Percentiles rank a stretch among this genome's conserved stretches.
phyloP scores from a whole-genome alignment of 1,284 basidiomycete genomes.

The Pholiota adiposa region DNA sequence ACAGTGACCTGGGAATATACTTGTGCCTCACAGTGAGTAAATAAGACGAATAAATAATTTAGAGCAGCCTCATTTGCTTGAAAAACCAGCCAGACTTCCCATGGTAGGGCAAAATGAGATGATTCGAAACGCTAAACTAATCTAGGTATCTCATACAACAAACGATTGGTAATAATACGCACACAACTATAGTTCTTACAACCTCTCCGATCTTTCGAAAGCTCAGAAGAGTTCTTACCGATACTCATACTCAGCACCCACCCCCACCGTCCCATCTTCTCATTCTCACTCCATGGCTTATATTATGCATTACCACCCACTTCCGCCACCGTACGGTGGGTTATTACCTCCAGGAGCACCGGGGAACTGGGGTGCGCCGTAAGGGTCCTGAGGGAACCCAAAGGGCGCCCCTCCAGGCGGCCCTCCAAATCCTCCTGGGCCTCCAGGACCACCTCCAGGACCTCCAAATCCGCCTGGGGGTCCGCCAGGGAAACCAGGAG shows the following conservation, averaged over 20 bases:
- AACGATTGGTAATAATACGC: not conserved
- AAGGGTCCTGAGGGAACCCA: conserved; percentile 36
- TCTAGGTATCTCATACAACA: not conserved
- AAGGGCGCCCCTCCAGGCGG: conserved; percentile 23
- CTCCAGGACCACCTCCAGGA: conserved; percentile 11
- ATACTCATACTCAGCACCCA: not conserved
- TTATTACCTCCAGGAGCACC: conserved; percentile 18
- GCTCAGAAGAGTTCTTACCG: not conserved
- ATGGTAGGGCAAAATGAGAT: not conserved
- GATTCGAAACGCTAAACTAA: not conserved
- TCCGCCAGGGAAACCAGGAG: conserved; percentile 22
- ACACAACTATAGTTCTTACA: not conserved
- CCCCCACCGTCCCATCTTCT: not conserved
- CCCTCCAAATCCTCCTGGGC: conserved; percentile 19
- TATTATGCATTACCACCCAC: conserved; percentile 13
- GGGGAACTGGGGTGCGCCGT: conserved; percentile 32
- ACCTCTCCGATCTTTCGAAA: not conserved
- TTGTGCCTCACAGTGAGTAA: not conserved
- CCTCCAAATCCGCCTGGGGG: conserved; percentile 10
- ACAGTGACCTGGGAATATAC: not conserved
- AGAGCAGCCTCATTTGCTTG: not conserved
- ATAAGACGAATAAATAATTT: not conserved
- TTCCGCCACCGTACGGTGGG: conserved; percentile 14
- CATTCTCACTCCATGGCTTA: conserved; percentile 6
- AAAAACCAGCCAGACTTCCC: not conserved